These are phyloP conservation scores for Planoprotostelium fungivorum DNA, from an alignment of 78 protist genomes.

Conservation along the genomic window DNA sequence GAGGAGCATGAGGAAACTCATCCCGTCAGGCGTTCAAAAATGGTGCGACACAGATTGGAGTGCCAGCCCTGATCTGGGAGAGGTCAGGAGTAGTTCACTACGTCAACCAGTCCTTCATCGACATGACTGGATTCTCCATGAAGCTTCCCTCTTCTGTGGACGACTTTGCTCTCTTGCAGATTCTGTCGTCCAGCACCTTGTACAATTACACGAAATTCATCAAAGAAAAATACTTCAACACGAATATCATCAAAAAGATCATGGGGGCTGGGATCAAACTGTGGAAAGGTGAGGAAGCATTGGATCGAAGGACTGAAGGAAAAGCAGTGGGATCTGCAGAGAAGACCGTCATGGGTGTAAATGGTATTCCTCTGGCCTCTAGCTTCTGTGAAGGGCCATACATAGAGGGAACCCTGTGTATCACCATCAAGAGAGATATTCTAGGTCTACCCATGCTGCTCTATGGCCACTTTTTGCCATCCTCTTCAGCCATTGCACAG, in stretches of 20 bases:
- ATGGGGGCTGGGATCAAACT: background rate
- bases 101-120: background rate
- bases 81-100: background rate
- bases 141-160: background rate
- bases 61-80: background rate
- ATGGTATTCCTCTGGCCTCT: too few relatives aligned
- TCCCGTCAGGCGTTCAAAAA: background rate
- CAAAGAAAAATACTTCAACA: background rate
- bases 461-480: background rate
- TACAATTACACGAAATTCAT: background rate
- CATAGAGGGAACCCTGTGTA: background rate
- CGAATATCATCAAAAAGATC: background rate
- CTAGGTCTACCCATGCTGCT: background rate
- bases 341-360: too few relatives aligned
- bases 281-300: background rate
- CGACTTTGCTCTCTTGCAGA: background rate
- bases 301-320: background rate
- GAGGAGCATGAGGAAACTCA: background rate
- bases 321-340: background rate
- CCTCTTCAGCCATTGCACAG: background rate
- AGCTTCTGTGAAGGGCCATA: background rate
- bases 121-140: background rate
- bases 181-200: background rate
- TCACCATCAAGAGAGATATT: background rate
- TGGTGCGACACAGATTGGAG: background rate